These are phyloP conservation scores for Phyllosticta capitalensis DNA, from an alignment of 2,329 filamentous ascomycete genomes.

Conservation along the genomic window DNA sequence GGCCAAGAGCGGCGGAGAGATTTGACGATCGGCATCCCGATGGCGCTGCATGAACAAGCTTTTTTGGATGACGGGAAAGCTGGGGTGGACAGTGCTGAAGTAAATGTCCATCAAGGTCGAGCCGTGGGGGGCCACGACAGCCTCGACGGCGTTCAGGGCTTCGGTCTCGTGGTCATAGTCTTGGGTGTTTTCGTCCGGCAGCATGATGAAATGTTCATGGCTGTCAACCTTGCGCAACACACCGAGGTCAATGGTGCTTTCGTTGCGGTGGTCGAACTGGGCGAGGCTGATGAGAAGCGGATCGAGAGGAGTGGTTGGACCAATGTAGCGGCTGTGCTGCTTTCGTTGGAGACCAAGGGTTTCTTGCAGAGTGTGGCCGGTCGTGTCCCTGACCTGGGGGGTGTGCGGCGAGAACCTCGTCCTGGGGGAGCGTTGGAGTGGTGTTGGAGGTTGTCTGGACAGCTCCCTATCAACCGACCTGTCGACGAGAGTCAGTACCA, in stretches of 20 bases:
- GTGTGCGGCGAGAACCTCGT: conserved; percentile 15
- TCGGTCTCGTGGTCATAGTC: conserved; percentile 61
- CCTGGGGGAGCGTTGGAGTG: conserved; percentile 16
- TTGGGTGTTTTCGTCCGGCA: conserved; percentile 63
- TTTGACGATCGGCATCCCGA: conserved; percentile 59
- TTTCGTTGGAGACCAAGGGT: conserved; percentile 64
- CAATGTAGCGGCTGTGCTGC: conserved; percentile 75
- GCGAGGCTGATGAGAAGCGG: conserved; percentile 74
- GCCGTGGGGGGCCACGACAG: conserved; percentile 67
- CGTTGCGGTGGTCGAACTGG: conserved; percentile 70
- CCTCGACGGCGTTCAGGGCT: conserved; percentile 64
- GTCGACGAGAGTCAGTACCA: conserved; percentile 10
- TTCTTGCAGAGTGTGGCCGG: conserved; percentile 32
- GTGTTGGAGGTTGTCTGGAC: conserved; percentile 16
- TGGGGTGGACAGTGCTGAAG: conserved; percentile 71
- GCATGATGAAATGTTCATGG: conserved; percentile 68
- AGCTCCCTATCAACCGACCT: conserved; percentile 29
- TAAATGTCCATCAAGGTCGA: conserved; percentile 68
- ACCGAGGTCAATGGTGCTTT: conserved; percentile 58
- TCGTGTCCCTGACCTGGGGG: conserved; percentile 20
- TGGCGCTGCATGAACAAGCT: conserved; percentile 72
- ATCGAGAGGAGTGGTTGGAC: conserved; percentile 74
- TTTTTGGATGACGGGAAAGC: conserved; percentile 75
- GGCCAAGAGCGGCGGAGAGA: conserved; percentile 66
- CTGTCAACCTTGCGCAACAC: conserved; percentile 66